Percentiles rank a stretch among this genome's conserved stretches.
Evolutionary conservation across 1,139 yeast genomes (phyloP).

Genomic region (Saccharomyces hybrid): DNA sequence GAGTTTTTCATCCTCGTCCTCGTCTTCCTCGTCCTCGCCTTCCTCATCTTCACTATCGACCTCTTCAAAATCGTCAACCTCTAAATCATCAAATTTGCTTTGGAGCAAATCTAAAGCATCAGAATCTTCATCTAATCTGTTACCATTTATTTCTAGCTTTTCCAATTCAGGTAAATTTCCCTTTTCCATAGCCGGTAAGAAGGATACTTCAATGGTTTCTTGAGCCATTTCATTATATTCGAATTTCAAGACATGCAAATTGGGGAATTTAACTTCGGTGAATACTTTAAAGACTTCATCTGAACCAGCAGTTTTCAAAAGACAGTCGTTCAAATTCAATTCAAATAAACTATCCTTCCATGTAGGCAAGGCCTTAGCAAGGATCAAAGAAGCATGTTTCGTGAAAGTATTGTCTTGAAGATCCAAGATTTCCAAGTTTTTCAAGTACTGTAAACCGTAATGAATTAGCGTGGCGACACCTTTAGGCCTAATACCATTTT

Average conservation of each 20-base stretch:
- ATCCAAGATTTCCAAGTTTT: conserved; percentile 61
- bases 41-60: conserved; percentile 80
- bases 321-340: conserved; percentile 81
- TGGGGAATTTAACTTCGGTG: conserved; percentile 35
- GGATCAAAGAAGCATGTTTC: conserved; percentile 65
- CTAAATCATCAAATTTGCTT: conserved; percentile 64
- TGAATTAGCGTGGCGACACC: conserved; percentile 72
- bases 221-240: conserved; percentile 86
- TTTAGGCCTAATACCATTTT: conserved; percentile 92
- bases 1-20: conserved; percentile 46
- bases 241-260: conserved; percentile 55
- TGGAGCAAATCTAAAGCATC: conserved; percentile 48
- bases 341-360: conserved; percentile 59
- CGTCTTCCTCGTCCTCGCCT: conserved; percentile 60
- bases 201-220: conserved; percentile 43
- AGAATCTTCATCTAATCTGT: conserved; percentile 76
- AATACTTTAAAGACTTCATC: conserved; percentile 44
- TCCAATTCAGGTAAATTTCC: conserved; percentile 54
- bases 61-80: conserved; percentile 89
- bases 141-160: conserved; percentile 80
- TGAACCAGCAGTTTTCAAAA: conserved; percentile 73
- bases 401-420: conserved; percentile 95
- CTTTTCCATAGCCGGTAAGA: conserved; percentile 47
- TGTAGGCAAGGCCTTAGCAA: conserved; percentile 49
- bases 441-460: conserved; percentile 61